A percentile compares a stretch with the other conserved stretches of the same genome.
Conservation (phyloP, 495 filamentous ascomycete genomes). For the Penicillium ucsense region DNA sequence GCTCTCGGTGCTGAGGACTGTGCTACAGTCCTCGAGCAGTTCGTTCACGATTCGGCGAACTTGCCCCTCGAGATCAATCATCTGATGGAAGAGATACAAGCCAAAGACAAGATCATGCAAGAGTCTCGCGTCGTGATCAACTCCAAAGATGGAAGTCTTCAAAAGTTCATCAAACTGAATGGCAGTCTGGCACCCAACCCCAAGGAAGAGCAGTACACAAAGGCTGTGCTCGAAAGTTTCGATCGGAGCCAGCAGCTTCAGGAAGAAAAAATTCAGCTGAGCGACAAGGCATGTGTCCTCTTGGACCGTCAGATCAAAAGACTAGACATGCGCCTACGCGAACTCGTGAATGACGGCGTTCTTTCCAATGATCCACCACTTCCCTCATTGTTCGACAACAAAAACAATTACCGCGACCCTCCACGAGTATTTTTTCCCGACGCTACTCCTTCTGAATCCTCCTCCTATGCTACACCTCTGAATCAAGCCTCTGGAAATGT, state of each 20-base stretch:
- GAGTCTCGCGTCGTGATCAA: constrained; percentile 66
- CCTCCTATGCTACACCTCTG: constrained; percentile 31
- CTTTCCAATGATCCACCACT: constrained; percentile 69
- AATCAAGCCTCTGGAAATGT: constrained; percentile 34
- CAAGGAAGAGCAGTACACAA: constrained; percentile 68
- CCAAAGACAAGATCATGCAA: constrained; percentile 73
- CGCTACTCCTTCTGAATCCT: constrained; percentile 28
- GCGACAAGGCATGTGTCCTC: constrained; percentile 64
- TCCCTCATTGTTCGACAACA: constrained; percentile 64
- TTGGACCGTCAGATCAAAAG: constrained; percentile 84
- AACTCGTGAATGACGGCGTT: constrained; percentile 68
- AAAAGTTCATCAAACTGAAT: constrained; percentile 82
- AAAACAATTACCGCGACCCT: constrained; percentile 46
- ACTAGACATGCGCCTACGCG: constrained; percentile 78
- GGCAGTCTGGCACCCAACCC: constrained; percentile 75
- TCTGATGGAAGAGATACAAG: constrained; percentile 86
- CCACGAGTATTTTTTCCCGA: constrained; percentile 42
- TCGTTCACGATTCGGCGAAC: constrained; percentile 82
- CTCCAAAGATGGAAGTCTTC: constrained; percentile 68
- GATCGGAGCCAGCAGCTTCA: constrained; percentile 64
- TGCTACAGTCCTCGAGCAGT: constrained; percentile 84
- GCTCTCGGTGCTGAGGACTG: constrained; percentile 56
- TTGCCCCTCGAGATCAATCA: constrained; percentile 86
- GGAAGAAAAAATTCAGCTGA: constrained; percentile 76
- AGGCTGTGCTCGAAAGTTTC: constrained; percentile 61